phyloP scores from a whole-genome alignment of 495 filamentous ascomycete species.

The Talaromyces trachyspermus region DNA sequence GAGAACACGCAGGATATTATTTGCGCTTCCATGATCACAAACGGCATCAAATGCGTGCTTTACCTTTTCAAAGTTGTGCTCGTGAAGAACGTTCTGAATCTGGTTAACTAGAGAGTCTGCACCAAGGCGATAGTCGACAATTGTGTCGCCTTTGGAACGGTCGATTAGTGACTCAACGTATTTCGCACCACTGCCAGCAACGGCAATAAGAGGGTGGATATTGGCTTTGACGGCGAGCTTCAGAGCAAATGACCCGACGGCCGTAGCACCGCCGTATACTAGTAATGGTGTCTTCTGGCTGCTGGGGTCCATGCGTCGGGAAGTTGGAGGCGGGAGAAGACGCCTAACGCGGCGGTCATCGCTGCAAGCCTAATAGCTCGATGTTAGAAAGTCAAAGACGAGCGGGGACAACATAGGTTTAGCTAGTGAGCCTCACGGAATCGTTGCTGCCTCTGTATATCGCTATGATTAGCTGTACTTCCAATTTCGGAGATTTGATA shows the following conservation, averaged over 20 bases:
- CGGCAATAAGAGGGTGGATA: slow-evolving; percentile 52
- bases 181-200: slow-evolving; percentile 52
- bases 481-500: not conserved
- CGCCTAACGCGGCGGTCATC: slow-evolving; percentile 61
- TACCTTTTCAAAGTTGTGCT: slow-evolving; percentile 1
- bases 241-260: slow-evolving; percentile 62
- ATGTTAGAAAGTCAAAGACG: too few species aligned
- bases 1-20: slow-evolving; percentile 16
- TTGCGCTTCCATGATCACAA: slow-evolving; percentile 42
- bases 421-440: too few species aligned
- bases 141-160: slow-evolving; percentile 54
- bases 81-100: not conserved
- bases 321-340: slow-evolving; percentile 1
- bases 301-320: slow-evolving; percentile 43
- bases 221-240: slow-evolving; percentile 11
- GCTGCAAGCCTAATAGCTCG: slow-evolving; percentile 61
- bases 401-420: too few species aligned
- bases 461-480: not conserved
- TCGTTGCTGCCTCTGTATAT: slow-evolving; percentile 46
- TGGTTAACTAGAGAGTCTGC: slow-evolving; percentile 17
- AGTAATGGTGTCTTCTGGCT: slow-evolving; percentile 43
- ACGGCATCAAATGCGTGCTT: slow-evolving; percentile 55
- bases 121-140: slow-evolving; percentile 62
- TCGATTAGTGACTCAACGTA: slow-evolving; percentile 57
- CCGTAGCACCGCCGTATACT: slow-evolving; percentile 60